Evolutionary conservation across 2,329 filamentous ascomycete genomes (phyloP), one percentile per base, ranked within the genome.

Genomic region (Cladosporium sp.): DNA sequence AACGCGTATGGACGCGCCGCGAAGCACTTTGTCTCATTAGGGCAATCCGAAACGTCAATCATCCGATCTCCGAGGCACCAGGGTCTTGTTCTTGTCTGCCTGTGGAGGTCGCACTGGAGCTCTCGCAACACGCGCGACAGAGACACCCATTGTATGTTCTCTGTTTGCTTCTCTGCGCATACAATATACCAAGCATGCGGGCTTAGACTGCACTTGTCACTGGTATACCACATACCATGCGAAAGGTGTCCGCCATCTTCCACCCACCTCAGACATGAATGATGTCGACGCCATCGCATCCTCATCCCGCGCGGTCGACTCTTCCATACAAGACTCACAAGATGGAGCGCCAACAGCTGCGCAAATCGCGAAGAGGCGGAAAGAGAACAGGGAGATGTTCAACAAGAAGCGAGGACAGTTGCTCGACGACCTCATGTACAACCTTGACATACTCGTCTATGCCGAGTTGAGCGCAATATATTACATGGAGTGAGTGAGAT

Each of bases 391-490:
- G 17, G 65, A 69, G 58, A 66, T 67, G 60, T 73, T 74, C 67
- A 72, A 72, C 30, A 69, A 72, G 25, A 75, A 75, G 57, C 76
- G 79, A 64, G 72, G 74, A 22, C 73, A 75, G 22, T 72, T 81
- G 63, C 77, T 87, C 40, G 80, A 84, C 64, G 78, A 82, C 56
- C 69, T 86, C 51, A 75, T 86, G 61, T 77, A 80, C 58, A 79
- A 81, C 65, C 71, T 87, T 43, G 84, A 87, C 66, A 78, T 83
- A 64, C 67, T 85, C 50, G 78, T 85, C 58, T 87, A 85, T 72
- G 80, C 84, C 69, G 76, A 87, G 73, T 74, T 87, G 60, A 83
- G 84, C 38, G 77, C 79, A 7, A 71, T 86, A 60, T 87, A 87
- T 71, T 84, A 87, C 69, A 78, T 86, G 72, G 84, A 87, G 83